Base-by-base conservation (phyloP, 192 early-diverging fungal genomes). In the Coemansia sp. region DNA sequence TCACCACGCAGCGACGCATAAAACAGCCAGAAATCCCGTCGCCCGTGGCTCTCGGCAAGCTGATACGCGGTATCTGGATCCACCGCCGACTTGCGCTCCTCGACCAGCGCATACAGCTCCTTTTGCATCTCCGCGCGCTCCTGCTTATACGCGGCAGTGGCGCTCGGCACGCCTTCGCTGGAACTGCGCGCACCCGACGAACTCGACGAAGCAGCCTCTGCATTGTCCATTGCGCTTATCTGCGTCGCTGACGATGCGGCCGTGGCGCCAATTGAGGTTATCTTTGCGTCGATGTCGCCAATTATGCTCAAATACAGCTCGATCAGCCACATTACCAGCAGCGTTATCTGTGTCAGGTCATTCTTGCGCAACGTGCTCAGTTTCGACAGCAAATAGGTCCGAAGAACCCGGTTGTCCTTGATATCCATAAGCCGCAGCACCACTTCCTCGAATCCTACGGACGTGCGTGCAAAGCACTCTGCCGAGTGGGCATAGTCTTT, bases 401-500 rank as follows among this genome's bases (percentile, higher is more conserved):
- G 82, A 11, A 98, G 68, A 8, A 91, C 89, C 46, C 79, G 80
- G 8, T 80, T 67, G 50, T 94, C 84, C 26, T 88, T 83, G 4
- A 79, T 75, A 5, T 82, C 72, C 43, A 66, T 82, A 28, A 92
- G 95, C 45, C 87, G 85, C 22, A 99, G 75, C 14, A 83, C 85
- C n/a, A 94, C 85, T 52, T 96, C 90, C 54, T 99, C 97, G 70
- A 99, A 94, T 12, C 84, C 78, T 1, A 93, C 76, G 9, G 66
- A 65, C 1, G 81, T 78, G 26, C 87, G 84, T 2, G 96, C 96
- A 83, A 82, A 97, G 55, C 90, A 91, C 45, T 85, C 82, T 8
- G 96, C 96, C 6, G 91, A 85, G 23, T 85, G 78, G 43, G 76
- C 63, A 56, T 82, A 96, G 22, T 85, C 79, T 25, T 84, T 80